Base-by-base conservation (phyloP, 2,329 filamentous ascomycete species). In the Neoascochyta sp. region DNA sequence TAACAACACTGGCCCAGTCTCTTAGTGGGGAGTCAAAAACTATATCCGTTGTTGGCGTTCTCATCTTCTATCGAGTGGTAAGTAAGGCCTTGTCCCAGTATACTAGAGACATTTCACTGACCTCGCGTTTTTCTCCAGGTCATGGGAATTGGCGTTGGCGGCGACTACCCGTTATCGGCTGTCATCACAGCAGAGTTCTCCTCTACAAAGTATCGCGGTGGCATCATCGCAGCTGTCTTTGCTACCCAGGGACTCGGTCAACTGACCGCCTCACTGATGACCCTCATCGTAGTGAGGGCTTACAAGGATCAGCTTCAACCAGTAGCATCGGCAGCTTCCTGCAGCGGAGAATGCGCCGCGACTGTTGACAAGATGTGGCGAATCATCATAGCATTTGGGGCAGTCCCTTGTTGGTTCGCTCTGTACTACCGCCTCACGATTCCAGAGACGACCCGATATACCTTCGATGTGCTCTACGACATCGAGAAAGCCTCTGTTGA, bases 351-450 rank as follows among this genome's bases (percentile, higher is more conserved):
- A 22, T 92, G 86, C 53, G 75, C 75, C 33, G 55, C 76, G 0
- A 83, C 85, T 1, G 83, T 89, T 5, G 86, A 92, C 68, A 88
- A 87, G 72, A 89, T 89, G 82, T 92, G 86, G 86, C 76, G 86
- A 46, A 73, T 80, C 9, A 73, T 92, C 27, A 85, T 92, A 53
- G 86, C 85, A 9, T 84, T 89, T 52, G 86, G 86, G 45, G 84
- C 83, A 24, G 76, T 92, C 7, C 86, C 86, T 2, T 86, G 82
- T 23, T 85, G 80, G 57, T 79, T 89, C 41, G 86, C 86, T 12
- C 76, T 93, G 11, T 92, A 92, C 70, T 92, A 86, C 65, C 82
- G 86, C 41, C 75, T 92, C 4, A 92, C 86, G 29, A 90, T 93
- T 45, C 86, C 86, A 14, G 86, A 93, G 66, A 90, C 86, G 18